Percentiles rank a stretch among this genome's conserved stretches.
These are phyloP conservation scores for Ogataea trehaloabstinens DNA, from an alignment of 805 yeast genomes.

Conservation along the genomic window DNA sequence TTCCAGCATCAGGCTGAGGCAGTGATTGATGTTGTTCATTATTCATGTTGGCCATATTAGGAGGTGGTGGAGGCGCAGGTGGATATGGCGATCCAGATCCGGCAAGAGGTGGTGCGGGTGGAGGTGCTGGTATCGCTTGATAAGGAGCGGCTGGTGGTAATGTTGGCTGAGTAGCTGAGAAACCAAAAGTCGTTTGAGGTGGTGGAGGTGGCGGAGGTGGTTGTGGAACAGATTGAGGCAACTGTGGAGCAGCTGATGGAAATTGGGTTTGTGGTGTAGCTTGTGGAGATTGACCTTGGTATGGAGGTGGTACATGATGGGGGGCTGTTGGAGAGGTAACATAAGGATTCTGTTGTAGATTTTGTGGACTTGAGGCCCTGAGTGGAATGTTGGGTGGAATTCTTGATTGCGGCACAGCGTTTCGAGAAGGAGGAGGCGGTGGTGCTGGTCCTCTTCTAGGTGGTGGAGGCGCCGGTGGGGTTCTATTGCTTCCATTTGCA, in stretches of 20 bases:
- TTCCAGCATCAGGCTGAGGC: conserved; percentile 49
- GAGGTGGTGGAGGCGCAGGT: conserved; percentile 33
- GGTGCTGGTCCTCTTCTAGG: conserved; percentile 38
- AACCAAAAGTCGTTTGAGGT: conserved; percentile 24
- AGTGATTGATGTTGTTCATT: conserved; percentile 39
- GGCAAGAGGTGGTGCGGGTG: conserved; percentile 18
- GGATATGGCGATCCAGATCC: conserved; percentile 13
- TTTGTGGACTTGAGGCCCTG: conserved; percentile 1
- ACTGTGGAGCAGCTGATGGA: conserved; percentile 8
- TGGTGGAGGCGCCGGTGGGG: conserved; percentile 36
- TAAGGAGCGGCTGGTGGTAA: conserved; percentile 28
- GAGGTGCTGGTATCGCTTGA: conserved; percentile 29
- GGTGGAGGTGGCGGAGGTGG: conserved; percentile 23
- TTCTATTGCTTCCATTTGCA: conserved; percentile 14
- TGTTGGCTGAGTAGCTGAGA: conserved; percentile 22
- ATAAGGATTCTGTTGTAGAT: not conserved
- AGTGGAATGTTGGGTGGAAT: conserved; percentile 17
- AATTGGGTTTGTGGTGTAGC: not conserved
- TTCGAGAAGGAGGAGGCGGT: conserved; percentile 45
- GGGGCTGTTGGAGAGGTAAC: not conserved
- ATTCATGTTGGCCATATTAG: conserved; percentile 30
- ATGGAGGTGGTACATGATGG: not conserved
- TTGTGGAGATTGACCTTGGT: not conserved
- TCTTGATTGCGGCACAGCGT: conserved; percentile 4
- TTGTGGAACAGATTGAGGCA: conserved; percentile 10